Percentiles rank a stretch among this genome's conserved stretches.
Conservation (phyloP, 1,139 yeast species). For the Suhomyces bribrorum region DNA sequence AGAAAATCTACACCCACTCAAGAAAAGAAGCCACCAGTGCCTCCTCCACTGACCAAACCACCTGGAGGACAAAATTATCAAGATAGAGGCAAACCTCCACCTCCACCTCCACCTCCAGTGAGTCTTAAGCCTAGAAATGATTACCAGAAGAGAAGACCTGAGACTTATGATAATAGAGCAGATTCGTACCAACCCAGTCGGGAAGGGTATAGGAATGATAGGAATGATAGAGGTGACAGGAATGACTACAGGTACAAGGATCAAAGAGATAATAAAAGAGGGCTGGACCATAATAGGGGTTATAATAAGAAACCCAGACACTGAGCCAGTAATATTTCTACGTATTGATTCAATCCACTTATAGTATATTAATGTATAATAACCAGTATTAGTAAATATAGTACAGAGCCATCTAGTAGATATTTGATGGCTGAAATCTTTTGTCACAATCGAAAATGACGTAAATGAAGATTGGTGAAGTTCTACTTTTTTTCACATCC, state of each 20-base stretch:
- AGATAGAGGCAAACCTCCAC: conserved; percentile 17
- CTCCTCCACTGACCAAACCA: conserved; percentile 8
- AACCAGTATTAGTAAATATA: background rate
- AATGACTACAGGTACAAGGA: conserved; percentile 10
- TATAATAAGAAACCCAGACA: conserved; percentile 38
- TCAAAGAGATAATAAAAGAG: conserved; percentile 31
- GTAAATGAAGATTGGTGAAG: too few species aligned
- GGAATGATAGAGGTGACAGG: conserved; percentile 7
- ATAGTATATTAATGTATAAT: background rate
- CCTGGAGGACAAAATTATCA: conserved; percentile 3
- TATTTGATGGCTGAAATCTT: too few species aligned
- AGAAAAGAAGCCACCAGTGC: conserved; percentile 5
- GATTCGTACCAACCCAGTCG: conserved; percentile 10
- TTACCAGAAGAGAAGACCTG: conserved; percentile 5
- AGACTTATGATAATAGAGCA: conserved; percentile 8
- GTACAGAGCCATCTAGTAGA: too few species aligned
- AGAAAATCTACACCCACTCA: conserved; percentile 1
- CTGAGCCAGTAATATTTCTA: conserved; percentile 11
- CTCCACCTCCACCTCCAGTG: conserved; percentile 27
- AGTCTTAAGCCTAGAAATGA: conserved; percentile 16
- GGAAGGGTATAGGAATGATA: conserved; percentile 9
- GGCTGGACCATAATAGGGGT: conserved; percentile 29
- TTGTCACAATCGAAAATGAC: background rate
- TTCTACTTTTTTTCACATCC: too few species aligned
- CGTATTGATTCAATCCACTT: background rate